Evolutionary conservation across 306 rosid genomes (phyloP), one percentile per base, ranked within the genome.

Genomic region (Aeschynomene evenia): DNA sequence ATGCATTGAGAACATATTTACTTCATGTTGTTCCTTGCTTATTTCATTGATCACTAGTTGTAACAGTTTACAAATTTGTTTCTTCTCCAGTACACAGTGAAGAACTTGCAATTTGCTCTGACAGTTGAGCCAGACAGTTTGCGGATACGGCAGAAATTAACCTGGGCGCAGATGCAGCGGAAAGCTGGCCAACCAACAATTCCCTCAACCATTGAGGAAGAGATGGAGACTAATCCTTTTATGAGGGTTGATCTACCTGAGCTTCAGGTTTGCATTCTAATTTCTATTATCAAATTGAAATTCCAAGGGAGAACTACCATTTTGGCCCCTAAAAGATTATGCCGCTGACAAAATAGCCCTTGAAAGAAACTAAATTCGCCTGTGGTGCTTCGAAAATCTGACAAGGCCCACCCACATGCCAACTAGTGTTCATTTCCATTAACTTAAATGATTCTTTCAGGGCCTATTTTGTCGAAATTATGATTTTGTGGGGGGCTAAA

Each of bases 131-230:
- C 76, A 48, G 28, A 71, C 33, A 71, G 60, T 21, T 34, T 21
- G 62, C 49, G 3, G 53, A 62, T 78, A 52, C 78, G 86, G 50
- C 75, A 69, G 53, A 91, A 91, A 80, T 73, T 88, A 80, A 51
- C 70, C 14, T 91, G 89, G 92, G 88, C 92, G 56, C 83, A 86
- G 75, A 66, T 78, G 66, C 89, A 78, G 80, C 84, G 75, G 46
- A 71, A 81, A 49, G 80, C 85, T 13, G 92, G 86, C 33, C 85
- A 69, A 36, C 92, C 92, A 9, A 85, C 91, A 0, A 61, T 88
- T 73, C 91, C 95, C 33, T 91, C 97, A 9, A 84, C 90, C 68
- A 88, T 91, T 26, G 91, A 73, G 75, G 87, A 86, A 36, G 97
- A 91, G 73, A n/a, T 79, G 82, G 95, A 86, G 73, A 88, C 88